Conservation (phyloP, 352 stramenopile species). For the Phytophthora hibernalis region DNA sequence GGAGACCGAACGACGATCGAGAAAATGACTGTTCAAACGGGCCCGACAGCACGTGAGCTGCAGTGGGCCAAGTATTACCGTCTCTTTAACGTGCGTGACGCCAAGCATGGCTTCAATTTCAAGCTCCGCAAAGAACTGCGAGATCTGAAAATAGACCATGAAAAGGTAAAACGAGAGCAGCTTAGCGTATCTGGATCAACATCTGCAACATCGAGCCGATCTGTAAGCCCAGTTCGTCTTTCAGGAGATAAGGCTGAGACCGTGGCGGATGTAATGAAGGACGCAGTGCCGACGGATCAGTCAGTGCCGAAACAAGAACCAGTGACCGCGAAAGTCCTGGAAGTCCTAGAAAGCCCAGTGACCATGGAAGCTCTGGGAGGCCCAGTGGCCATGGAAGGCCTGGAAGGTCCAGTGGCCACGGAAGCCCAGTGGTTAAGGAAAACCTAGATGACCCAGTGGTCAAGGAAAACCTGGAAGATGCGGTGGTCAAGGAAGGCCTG, state of each 20-base stretch:
- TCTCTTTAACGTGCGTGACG: constrained; percentile 73
- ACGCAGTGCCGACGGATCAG: no score
- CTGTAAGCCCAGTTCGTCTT: constrained; percentile 31
- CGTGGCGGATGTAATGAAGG: neutral
- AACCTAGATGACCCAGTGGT: neutral
- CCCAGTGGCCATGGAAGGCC: neutral
- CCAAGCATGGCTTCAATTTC: constrained; percentile 73
- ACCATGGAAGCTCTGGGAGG: neutral
- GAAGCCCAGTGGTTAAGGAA: neutral
- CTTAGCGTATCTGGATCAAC: constrained; percentile 35
- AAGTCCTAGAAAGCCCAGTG: neutral
- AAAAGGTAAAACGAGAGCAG: constrained; percentile 32
- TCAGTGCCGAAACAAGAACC: neutral
- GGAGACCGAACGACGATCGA: constrained; percentile 51
- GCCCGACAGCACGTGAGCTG: constrained; percentile 65
- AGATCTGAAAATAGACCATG: constrained; percentile 40
- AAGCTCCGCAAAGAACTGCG: constrained; percentile 66
- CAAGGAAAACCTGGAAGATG: neutral
- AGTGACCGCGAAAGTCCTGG: neutral
- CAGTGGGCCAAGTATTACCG: constrained; percentile 55
- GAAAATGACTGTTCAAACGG: constrained; percentile 67
- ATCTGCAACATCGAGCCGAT: constrained; percentile 39
- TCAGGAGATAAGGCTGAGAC: constrained; percentile 1
- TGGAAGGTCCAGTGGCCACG: neutral
- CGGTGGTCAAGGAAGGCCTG: neutral